phyloP scores from a whole-genome alignment of 176 grass and related monocot species.

The Canna indica region DNA sequence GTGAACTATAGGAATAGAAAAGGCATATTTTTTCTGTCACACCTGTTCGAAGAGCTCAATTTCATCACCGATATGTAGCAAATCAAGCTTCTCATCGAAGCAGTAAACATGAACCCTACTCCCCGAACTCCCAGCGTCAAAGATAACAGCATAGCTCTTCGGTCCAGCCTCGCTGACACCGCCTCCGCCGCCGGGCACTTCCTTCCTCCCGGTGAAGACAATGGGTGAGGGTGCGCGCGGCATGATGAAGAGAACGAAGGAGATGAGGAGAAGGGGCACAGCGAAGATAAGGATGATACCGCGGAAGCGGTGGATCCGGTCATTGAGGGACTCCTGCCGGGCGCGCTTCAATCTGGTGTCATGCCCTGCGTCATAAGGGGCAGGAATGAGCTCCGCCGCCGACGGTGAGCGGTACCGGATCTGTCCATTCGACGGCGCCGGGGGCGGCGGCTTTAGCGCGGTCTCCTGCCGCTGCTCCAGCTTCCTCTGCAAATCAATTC shows the following conservation, averaged over 20 bases:
- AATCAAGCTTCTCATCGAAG: slow-evolving; percentile 67
- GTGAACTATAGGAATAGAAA: background rate
- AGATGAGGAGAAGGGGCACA: slow-evolving; percentile 54
- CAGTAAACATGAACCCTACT: slow-evolving; percentile 89
- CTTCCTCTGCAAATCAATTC: slow-evolving; percentile 4
- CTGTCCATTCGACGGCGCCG: slow-evolving; percentile 49
- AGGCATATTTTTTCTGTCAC: background rate
- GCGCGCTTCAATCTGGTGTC: slow-evolving; percentile 50
- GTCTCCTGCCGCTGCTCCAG: slow-evolving; percentile 57
- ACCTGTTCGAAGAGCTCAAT: slow-evolving; percentile 95
- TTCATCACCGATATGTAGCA: slow-evolving; percentile 65
- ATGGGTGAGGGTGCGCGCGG: slow-evolving; percentile 30
- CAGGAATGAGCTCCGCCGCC: slow-evolving; percentile 48
- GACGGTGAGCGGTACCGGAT: slow-evolving; percentile 80
- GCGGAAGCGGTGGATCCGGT: slow-evolving; percentile 71
- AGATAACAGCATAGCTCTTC: slow-evolving; percentile 74
- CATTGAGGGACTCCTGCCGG: slow-evolving; percentile 42
- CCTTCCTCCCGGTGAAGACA: slow-evolving; percentile 34
- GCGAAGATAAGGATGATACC: slow-evolving; percentile 58
- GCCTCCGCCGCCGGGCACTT: slow-evolving; percentile 21
- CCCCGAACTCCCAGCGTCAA: slow-evolving; percentile 90
- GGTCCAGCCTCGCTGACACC: slow-evolving; percentile 24
- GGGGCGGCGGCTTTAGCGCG: slow-evolving; percentile 45
- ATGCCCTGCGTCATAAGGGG: slow-evolving; percentile 9
- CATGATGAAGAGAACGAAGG: slow-evolving; percentile 64